These are phyloP conservation scores for Pythium insidiosum DNA, from an alignment of 352 stramenopile genomes.

Conservation along the genomic window DNA sequence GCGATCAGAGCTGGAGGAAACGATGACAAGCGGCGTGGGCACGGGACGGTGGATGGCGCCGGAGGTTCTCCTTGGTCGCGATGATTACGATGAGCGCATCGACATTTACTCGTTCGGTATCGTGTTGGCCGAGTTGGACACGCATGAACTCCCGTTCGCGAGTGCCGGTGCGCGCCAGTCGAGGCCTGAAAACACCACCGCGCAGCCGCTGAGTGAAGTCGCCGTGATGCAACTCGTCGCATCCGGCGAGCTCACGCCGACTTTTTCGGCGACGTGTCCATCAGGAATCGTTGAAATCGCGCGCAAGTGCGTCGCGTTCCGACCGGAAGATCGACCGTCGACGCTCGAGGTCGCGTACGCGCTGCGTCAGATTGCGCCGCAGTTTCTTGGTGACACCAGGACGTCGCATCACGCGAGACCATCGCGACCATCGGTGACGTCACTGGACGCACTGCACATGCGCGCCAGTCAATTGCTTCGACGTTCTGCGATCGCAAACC, in stretches of 20 bases:
- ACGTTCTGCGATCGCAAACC: no score
- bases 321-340: conserved; percentile 26
- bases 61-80: conserved; percentile 35
- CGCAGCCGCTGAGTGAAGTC: conserved; percentile 27
- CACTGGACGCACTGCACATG: no score
- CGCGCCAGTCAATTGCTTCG: no score
- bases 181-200: conserved; percentile 17
- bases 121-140: conserved; percentile 52
- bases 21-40: conserved; percentile 41
- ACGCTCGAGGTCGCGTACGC: conserved; percentile 41
- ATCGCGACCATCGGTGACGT: no score
- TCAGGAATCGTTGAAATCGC: conserved; percentile 26
- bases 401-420: no score
- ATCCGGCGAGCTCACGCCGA: conserved; percentile 27
- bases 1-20: conserved; percentile 24
- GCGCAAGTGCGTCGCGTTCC: conserved; percentile 27
- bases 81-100: conserved; percentile 35
- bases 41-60: conserved; percentile 46
- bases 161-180: no score
- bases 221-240: conserved; percentile 49
- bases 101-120: conserved; percentile 49
- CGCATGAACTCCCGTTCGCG: conserved; percentile 39
- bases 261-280: conserved; percentile 31
- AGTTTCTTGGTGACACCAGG: no score
- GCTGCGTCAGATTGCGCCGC: conserved; percentile 14